Conservation (phyloP, 495 filamentous ascomycete species). For the Gamarada debralockiae region DNA sequence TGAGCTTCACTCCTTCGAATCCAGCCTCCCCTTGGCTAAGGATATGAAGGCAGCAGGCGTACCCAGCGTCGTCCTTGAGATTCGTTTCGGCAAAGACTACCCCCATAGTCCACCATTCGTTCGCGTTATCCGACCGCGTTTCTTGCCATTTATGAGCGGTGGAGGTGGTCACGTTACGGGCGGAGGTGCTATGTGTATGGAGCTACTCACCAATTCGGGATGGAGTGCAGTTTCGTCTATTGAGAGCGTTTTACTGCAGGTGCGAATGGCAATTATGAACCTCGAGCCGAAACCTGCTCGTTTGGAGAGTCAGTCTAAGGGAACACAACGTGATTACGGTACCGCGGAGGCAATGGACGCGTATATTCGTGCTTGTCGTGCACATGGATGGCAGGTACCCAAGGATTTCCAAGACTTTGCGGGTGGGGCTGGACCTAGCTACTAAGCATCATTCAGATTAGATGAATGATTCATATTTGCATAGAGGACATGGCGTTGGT, state of each 20-base stretch:
- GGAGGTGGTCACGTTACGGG: slow-evolving; percentile 86
- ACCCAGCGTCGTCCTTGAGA: slow-evolving; percentile 71
- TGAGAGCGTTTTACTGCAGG: slow-evolving; percentile 79
- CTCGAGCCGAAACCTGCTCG: slow-evolving; percentile 70
- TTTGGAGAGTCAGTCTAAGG: slow-evolving; percentile 35
- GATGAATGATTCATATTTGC: too few relatives aligned
- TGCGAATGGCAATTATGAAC: slow-evolving; percentile 70
- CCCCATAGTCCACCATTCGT: slow-evolving; percentile 83
- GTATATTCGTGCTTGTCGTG: slow-evolving; percentile 59
- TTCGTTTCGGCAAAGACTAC: slow-evolving; percentile 71
- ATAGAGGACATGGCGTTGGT: too few relatives aligned
- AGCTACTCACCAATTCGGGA: slow-evolving; percentile 79
- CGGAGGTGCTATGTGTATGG: slow-evolving; percentile 92
- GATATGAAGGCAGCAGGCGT: slow-evolving; percentile 65
- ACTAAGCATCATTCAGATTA: too few relatives aligned
- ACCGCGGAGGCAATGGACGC: slow-evolving; percentile 70
- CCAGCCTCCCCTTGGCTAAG: slow-evolving; percentile 59
- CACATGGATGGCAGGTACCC: slow-evolving; percentile 64
- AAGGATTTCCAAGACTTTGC: slow-evolving; percentile 21
- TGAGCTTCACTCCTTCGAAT: slow-evolving; percentile 81
- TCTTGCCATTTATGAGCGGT: slow-evolving; percentile 62
- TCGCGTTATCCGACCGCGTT: slow-evolving; percentile 77
- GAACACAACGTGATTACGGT: slow-evolving; percentile 48
- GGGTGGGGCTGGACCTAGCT: neutral
- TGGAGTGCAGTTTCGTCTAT: slow-evolving; percentile 73